Evolutionary conservation across 1,284 basidiomycete species (phyloP).

Genomic region (Naganishia sp.): DNA sequence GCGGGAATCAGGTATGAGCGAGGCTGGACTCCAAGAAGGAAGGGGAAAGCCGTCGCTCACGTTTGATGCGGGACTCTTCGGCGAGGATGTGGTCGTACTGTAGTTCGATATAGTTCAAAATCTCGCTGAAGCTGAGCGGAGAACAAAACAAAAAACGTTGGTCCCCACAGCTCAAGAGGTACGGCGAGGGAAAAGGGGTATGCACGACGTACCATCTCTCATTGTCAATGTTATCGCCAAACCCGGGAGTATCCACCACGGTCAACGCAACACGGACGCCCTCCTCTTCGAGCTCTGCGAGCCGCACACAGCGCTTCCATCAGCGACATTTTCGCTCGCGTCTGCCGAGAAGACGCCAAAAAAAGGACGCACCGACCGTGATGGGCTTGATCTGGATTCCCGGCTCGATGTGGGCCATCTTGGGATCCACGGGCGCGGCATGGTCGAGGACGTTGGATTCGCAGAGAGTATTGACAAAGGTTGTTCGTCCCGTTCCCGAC

Average conservation of each 20-base stretch:
- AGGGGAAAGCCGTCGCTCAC: constrained; percentile 68
- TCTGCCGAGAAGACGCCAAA: neutral
- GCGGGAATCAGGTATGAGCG: neutral
- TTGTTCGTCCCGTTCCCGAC: constrained; percentile 93
- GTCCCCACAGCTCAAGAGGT: neutral
- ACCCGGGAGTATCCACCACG: constrained; percentile 98
- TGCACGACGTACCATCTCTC: constrained; percentile 79
- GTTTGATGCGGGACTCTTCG: constrained; percentile 98
- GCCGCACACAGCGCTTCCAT: neutral
- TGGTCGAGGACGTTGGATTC: constrained; percentile 81
- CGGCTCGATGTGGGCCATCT: constrained; percentile 89
- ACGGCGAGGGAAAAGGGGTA: neutral
- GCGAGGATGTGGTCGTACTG: constrained; percentile 99
- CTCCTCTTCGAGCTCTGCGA: constrained; percentile 91
- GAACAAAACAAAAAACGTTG: neutral
- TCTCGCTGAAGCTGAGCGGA: constrained; percentile 80
- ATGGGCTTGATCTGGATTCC: constrained; percentile 94
- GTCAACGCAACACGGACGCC: constrained; percentile 97
- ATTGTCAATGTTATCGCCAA: constrained; percentile 98
- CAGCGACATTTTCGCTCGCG: neutral
- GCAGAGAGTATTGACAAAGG: constrained; percentile 97
- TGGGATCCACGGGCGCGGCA: constrained; percentile 58
- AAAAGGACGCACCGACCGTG: constrained; percentile 73
- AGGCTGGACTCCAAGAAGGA: neutral
- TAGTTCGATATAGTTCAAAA: constrained; percentile 93